These are phyloP conservation scores for Kitagawia praeruptora DNA, from an alignment of 129 eudicot genomes.

Conservation along the genomic window DNA sequence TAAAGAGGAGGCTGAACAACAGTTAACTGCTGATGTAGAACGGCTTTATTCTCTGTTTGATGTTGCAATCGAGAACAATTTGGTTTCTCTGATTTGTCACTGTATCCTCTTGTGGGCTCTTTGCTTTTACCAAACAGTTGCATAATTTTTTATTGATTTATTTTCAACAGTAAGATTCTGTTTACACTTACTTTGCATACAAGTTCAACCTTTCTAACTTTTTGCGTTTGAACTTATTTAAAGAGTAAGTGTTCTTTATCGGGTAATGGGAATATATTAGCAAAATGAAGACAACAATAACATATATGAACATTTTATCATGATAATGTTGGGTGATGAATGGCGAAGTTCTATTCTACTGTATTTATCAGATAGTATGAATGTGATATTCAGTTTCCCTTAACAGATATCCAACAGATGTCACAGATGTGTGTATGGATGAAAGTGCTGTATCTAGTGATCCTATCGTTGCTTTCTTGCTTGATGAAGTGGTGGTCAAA, in stretches of 20 bases:
- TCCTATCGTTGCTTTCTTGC: constrained; percentile 78
- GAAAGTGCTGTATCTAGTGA: constrained; percentile 99
- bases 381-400: constrained; percentile 24
- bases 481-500: constrained; percentile 95
- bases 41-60: constrained; percentile 83
- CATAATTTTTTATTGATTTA: background rate
- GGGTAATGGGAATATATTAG: background rate
- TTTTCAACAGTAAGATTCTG: background rate
- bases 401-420: constrained; percentile 60
- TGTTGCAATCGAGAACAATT: constrained; percentile 87
- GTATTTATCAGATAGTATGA: background rate
- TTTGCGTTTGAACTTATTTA: background rate
- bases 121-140: background rate
- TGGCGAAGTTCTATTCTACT: background rate
- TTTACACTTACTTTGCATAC: background rate
- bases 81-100: constrained; percentile 77
- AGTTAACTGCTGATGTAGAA: constrained; percentile 59
- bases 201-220: background rate
- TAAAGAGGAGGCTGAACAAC: constrained; percentile 52
- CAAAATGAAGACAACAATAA: background rate
- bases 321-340: background rate
- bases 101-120: constrained; percentile 57
- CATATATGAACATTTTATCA: background rate
- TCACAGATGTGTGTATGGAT: constrained; percentile 98
- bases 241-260: background rate